These are phyloP conservation scores for Fusarium lyarnte DNA, from an alignment of 2,329 filamentous ascomycete species.

Conservation along the genomic window DNA sequence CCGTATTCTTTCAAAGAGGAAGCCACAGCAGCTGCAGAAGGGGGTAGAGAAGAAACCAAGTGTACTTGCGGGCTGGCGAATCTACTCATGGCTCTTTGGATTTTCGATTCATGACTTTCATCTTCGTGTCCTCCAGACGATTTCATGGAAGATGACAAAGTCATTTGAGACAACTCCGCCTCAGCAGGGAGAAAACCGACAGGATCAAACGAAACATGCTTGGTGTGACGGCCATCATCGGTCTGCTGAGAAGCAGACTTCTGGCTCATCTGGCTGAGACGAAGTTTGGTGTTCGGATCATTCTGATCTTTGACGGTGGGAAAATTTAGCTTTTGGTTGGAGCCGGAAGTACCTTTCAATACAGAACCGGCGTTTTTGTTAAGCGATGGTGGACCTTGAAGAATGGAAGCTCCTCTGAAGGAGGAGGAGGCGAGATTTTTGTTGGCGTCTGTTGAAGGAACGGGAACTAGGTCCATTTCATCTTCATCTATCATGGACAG, in stretches of 20 bases:
- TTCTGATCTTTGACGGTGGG: constrained; percentile 81
- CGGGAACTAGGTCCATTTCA: constrained; percentile 18
- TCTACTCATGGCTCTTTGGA: constrained; percentile 24
- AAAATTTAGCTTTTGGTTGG: constrained; percentile 65
- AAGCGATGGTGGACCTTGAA: not conserved
- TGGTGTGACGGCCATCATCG: constrained; percentile 43
- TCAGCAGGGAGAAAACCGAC: constrained; percentile 9
- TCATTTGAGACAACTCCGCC: constrained; percentile 3
- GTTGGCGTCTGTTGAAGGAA: constrained; percentile 4
- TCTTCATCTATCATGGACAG: not conserved
- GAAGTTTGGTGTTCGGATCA: constrained; percentile 69
- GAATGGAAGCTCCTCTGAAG: not conserved
- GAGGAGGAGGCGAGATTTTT: not conserved
- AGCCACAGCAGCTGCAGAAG: constrained; percentile 40
- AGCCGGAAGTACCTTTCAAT: constrained; percentile 34
- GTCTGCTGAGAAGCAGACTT: constrained; percentile 59
- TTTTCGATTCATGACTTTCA: constrained; percentile 8
- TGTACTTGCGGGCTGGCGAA: constrained; percentile 23
- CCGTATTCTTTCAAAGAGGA: constrained; percentile 38
- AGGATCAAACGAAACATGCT: constrained; percentile 39
- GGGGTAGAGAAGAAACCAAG: constrained; percentile 42
- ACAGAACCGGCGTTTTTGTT: not conserved
- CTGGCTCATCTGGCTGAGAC: constrained; percentile 71
- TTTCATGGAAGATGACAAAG: constrained; percentile 20
- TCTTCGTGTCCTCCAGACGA: constrained; percentile 15